Percentiles rank a stretch among this genome's conserved stretches.
Evolutionary conservation across 257 asterid genomes (phyloP).

Genomic region (Sherardia arvensis): DNA sequence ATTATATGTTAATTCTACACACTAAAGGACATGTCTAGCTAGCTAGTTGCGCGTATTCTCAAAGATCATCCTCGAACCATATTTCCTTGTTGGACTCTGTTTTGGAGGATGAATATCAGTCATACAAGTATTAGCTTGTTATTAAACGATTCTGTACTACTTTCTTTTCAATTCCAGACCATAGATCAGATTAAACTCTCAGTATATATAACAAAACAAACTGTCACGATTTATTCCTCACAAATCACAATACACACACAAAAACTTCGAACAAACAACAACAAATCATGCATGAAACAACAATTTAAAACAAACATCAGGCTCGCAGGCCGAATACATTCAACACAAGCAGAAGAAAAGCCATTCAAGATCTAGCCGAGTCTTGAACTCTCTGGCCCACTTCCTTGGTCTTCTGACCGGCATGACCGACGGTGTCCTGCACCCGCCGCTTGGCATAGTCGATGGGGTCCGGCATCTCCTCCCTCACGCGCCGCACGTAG

Average conservation of each 20-base stretch:
- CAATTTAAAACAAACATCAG: background rate
- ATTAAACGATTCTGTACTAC: too few species aligned
- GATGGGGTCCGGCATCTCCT: constrained; percentile 30
- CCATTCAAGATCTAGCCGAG: constrained; percentile 1
- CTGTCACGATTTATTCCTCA: background rate
- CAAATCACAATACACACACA: background rate
- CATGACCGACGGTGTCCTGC: constrained; percentile 32
- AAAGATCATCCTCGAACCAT: too few species aligned
- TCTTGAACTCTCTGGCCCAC: constrained; percentile 36
- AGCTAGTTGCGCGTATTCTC: too few species aligned
- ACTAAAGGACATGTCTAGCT: too few species aligned
- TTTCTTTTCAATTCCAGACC: too few species aligned
- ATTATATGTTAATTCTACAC: too few species aligned
- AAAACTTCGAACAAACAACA: background rate
- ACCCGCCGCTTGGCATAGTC: constrained; percentile 39
- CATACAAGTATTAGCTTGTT: too few species aligned
- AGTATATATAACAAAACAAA: too few species aligned
- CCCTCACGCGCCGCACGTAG: constrained; percentile 32
- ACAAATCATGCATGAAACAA: background rate
- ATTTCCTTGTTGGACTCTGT: too few species aligned
- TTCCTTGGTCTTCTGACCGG: constrained; percentile 31
- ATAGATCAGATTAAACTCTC: too few species aligned
- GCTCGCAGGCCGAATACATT: background rate
- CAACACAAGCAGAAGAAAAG: background rate
- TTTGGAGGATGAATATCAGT: too few species aligned